These are phyloP conservation scores for Flaveria ramosissima DNA, from an alignment of 129 eudicot species.

Conservation along the genomic window DNA sequence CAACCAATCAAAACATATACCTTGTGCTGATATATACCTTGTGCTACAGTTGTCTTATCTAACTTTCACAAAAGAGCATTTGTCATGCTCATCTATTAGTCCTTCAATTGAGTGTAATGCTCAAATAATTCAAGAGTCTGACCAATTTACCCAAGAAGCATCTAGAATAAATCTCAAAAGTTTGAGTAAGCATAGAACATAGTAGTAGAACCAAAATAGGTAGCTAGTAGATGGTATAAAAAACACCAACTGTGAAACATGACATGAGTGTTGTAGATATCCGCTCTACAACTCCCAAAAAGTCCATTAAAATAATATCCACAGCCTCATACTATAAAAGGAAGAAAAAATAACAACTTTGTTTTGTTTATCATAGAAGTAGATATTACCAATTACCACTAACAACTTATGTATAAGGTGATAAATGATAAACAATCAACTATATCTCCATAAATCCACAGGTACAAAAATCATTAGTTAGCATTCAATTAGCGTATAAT, in stretches of 20 bases:
- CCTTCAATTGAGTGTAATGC: not conserved
- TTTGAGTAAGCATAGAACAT: not conserved
- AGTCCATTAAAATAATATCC: not conserved
- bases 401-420: not conserved
- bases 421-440: slow-evolving; percentile 5
- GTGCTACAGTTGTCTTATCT: not conserved
- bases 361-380: not conserved
- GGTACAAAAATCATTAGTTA: slow-evolving; percentile 22
- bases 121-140: not conserved
- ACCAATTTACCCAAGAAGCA: not conserved
- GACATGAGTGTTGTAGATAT: not conserved
- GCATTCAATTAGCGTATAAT: slow-evolving; percentile 5
- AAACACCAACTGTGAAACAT: not conserved
- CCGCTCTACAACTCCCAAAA: not conserved
- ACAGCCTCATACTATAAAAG: not conserved
- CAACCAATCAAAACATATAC: not conserved
- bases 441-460: slow-evolving; percentile 5
- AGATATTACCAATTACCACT: not conserved
- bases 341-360: not conserved
- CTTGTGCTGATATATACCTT: not conserved
- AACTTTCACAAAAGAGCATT: slow-evolving; percentile 8
- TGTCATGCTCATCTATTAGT: slow-evolving; percentile 11
- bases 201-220: slow-evolving; percentile 1
- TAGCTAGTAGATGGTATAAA: slow-evolving; percentile 9
- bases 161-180: slow-evolving; percentile 5